A percentile compares a stretch with the other conserved stretches of the same genome.
Conservation (phyloP, 192 early-diverging fungal species). For the Linnemannia hyalina region DNA sequence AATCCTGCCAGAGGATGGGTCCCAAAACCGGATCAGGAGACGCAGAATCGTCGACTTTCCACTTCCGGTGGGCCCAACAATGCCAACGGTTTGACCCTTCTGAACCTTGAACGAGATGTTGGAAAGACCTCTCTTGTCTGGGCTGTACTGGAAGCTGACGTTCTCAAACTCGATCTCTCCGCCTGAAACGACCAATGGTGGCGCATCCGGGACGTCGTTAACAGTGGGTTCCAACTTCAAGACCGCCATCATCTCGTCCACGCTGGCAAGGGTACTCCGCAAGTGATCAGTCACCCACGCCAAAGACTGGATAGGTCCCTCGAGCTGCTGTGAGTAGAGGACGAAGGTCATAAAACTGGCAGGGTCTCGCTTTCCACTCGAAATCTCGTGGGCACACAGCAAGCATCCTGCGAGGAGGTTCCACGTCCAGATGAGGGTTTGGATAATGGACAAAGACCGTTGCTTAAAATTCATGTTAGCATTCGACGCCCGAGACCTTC, state of each 20-base stretch:
- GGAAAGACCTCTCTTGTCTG: constrained; percentile 56
- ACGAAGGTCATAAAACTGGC: constrained; percentile 87
- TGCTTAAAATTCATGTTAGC: background rate
- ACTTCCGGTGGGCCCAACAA: constrained; percentile 70
- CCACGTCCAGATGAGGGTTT: constrained; percentile 78
- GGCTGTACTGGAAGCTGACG: constrained; percentile 74
- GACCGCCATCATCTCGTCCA: constrained; percentile 78
- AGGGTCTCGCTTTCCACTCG: constrained; percentile 71
- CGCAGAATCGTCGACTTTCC: constrained; percentile 62
- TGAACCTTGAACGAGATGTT: constrained; percentile 69
- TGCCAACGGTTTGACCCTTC: constrained; percentile 70
- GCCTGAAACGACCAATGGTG: constrained; percentile 51
- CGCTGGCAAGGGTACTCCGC: constrained; percentile 71
- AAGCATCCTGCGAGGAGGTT: constrained; percentile 79
- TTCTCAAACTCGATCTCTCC: constrained; percentile 72
- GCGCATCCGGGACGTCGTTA: constrained; percentile 63
- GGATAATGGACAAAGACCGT: constrained; percentile 62
- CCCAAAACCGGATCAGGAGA: constrained; percentile 73
- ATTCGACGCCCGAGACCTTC: constrained; percentile 38
- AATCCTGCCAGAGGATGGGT: constrained; percentile 66
- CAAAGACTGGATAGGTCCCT: constrained; percentile 66
- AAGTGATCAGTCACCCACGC: background rate
- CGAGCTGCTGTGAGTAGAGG: constrained; percentile 82
- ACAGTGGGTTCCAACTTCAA: constrained; percentile 64
- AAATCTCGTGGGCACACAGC: constrained; percentile 77